A percentile compares a stretch with the other conserved stretches of the same genome.
These are phyloP conservation scores for Hyphodiscus sp. DNA, from an alignment of 2,329 filamentous ascomycete species.

Conservation along the genomic window DNA sequence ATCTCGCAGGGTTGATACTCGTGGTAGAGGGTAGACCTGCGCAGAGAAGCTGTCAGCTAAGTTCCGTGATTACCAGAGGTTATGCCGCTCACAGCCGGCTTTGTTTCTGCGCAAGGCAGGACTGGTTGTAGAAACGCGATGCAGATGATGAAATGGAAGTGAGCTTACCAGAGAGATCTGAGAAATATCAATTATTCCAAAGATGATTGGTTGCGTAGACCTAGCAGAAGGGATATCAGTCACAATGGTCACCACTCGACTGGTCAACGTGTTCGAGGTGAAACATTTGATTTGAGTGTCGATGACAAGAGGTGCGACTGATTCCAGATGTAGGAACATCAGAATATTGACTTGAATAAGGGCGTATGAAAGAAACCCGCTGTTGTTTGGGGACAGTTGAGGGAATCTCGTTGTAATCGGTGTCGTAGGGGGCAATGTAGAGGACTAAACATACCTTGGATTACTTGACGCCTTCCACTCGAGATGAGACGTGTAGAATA, in stretches of 20 bases:
- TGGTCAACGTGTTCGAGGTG: background rate
- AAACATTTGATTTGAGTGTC: background rate
- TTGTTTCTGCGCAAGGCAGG: background rate
- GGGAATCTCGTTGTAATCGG: too few species aligned
- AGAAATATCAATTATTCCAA: too few species aligned
- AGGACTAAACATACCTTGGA: background rate
- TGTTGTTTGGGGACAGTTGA: background rate
- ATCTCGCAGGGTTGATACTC: too few species aligned
- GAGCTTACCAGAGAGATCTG: background rate
- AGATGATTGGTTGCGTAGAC: background rate
- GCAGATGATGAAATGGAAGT: background rate
- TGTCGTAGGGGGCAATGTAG: too few species aligned
- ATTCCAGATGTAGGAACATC: too few species aligned
- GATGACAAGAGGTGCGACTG: too few species aligned
- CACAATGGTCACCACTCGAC: background rate
- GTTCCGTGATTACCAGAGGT: too few species aligned
- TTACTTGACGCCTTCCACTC: background rate
- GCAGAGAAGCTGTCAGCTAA: too few species aligned
- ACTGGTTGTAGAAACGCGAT: background rate
- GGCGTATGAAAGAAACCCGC: background rate
- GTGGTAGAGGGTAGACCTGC: too few species aligned
- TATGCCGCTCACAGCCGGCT: too few species aligned
- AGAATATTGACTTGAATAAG: too few species aligned
- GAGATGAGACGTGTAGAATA: background rate
- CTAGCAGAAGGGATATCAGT: background rate